Percentiles rank a stretch among this genome's conserved stretches.
Evolutionary conservation across 176 grass and related monocot genomes (phyloP).

Genomic region (Oryza nivara): DNA sequence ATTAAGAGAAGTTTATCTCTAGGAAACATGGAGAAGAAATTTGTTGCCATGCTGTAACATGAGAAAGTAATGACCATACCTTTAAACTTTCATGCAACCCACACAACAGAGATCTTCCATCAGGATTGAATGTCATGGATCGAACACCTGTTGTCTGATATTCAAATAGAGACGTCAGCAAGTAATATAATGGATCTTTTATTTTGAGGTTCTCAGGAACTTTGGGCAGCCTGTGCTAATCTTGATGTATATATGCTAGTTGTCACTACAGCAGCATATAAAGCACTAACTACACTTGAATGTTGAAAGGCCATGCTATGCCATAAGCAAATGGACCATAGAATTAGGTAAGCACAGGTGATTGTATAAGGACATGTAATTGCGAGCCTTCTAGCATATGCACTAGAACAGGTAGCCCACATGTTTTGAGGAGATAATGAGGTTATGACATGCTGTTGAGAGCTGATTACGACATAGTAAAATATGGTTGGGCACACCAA

Average conservation of each 20-base stretch:
- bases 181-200: conserved; percentile 24
- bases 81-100: conserved; percentile 96
- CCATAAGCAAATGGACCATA: not conserved
- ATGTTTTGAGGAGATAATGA: not conserved
- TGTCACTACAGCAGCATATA: not conserved
- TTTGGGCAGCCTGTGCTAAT: not conserved
- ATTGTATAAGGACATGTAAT: not conserved
- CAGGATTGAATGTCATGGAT: conserved; percentile 97
- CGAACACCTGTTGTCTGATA: conserved; percentile 87
- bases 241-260: not conserved
- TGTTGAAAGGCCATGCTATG: conserved; percentile 3
- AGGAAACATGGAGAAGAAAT: conserved; percentile 27
- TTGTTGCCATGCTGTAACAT: not conserved
- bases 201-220: not conserved
- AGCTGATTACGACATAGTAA: not conserved
- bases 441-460: not conserved
- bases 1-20: conserved; percentile 40
- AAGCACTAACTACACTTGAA: not conserved
- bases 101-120: conserved; percentile 90
- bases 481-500: not conserved
- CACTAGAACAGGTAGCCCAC: not conserved
- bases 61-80: conserved; percentile 53
- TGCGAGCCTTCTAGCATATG: not conserved
- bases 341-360: not conserved
- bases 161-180: conserved; percentile 30